Base-by-base conservation (phyloP, 2,329 filamentous ascomycete species). In the Helminthosporium solani region DNA sequence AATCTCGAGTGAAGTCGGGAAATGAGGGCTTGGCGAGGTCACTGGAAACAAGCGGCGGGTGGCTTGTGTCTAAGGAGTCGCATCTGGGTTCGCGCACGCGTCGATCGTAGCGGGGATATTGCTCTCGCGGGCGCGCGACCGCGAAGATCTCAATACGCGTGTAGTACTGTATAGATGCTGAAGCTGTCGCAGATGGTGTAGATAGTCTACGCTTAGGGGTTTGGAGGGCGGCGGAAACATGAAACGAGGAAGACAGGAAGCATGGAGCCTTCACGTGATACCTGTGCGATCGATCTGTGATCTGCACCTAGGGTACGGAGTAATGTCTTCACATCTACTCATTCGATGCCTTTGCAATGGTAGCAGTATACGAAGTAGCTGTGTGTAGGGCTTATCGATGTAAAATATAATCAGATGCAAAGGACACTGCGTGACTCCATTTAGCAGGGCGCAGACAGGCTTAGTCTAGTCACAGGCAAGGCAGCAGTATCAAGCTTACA, bases 1-100 rank as follows among this genome's bases (percentile, higher is more conserved):
- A 45, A 48, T 44, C 36, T 47, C 41, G 46, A 42, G 56, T 61
- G 59, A 56, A 55, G 47, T 41, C 47, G 63, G 63, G 64, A 68
- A 65, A 68, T 68, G 60, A 58, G 56, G 55, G 52, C 66, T 69
- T 70, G 65, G 66, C 66, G 60, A 57, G 47, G 46, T 49, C 50
- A 48, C 57, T 41, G 56, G 57, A 47, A 58, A 50, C 53, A 52
- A 58, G 56, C 50, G 51, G 54, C 56, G 52, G 59, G 58, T 59
- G 61, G 59, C 61, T 60, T 57, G 49, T 25, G 23, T 9, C 9
- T 25, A 25, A n/a, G n/a, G n/a, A n/a, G n/a, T n/a, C n/a, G n/a
- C n/a, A n/a, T n/a, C n/a, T n/a, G n/a, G 23, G 19, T 5, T 25
- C 19, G 35, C 16, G n/a, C 19, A 18, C 6, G 35, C 35, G 35